These are phyloP conservation scores for Ceriops decandra DNA, from an alignment of 345 rosid species.

Conservation along the genomic window DNA sequence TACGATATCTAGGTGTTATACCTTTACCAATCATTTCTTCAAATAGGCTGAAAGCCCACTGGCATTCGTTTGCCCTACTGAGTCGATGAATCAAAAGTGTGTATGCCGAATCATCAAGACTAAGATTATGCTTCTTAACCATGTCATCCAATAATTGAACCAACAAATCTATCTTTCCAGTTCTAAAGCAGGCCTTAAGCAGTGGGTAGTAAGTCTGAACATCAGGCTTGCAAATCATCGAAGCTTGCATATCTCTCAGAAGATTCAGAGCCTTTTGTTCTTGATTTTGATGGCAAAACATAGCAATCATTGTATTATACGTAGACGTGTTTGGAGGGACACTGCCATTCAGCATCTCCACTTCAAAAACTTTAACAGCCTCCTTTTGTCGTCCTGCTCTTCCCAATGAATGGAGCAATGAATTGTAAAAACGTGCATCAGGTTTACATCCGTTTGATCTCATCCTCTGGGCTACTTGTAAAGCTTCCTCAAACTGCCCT, in stretches of 20 bases:
- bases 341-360: slow-evolving; percentile 50
- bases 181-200: slow-evolving; percentile 63
- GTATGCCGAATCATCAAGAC: slow-evolving; percentile 67
- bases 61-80: slow-evolving; percentile 53
- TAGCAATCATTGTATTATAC: slow-evolving; percentile 72
- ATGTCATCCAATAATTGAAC: slow-evolving; percentile 55
- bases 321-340: slow-evolving; percentile 53
- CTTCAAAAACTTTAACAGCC: slow-evolving; percentile 49
- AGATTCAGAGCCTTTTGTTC: slow-evolving; percentile 45
- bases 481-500: slow-evolving; percentile 51
- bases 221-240: slow-evolving; percentile 53
- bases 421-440: slow-evolving; percentile 60
- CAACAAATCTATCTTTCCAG: slow-evolving; percentile 54
- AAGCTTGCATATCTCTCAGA: slow-evolving; percentile 51
- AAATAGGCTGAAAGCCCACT: slow-evolving; percentile 68
- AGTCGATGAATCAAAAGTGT: slow-evolving; percentile 75
- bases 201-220: slow-evolving; percentile 64
- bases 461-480: slow-evolving; percentile 48
- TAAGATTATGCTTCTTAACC: slow-evolving; percentile 73
- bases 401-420: slow-evolving; percentile 65
- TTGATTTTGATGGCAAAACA: slow-evolving; percentile 55
- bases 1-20: slow-evolving; percentile 53
- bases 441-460: slow-evolving; percentile 46
- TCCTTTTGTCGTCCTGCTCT: slow-evolving; percentile 53
- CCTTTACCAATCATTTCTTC: slow-evolving; percentile 70